Conservation (phyloP, 2,329 filamentous ascomycete species). For the Trematosphaeria pertusa region DNA sequence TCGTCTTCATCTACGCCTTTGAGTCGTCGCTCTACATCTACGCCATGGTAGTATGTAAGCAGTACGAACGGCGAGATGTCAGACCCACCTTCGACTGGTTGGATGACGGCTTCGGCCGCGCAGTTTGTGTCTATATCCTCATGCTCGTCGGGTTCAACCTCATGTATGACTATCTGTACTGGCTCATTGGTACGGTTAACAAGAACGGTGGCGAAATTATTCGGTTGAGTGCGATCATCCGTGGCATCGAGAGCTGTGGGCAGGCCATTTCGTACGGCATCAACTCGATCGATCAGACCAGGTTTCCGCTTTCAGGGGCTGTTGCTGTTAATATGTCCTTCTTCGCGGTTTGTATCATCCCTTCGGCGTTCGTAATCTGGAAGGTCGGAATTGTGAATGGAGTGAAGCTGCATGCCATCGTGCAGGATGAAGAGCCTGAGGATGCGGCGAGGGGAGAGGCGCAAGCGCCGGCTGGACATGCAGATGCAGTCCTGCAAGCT, state of each 20-base stretch:
- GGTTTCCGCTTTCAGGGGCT: too few species aligned
- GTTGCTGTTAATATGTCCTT: constrained; percentile 4
- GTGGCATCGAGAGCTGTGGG: constrained; percentile 54
- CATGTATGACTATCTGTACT: constrained; percentile 57
- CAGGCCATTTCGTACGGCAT: too few species aligned
- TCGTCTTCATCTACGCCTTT: constrained; percentile 50
- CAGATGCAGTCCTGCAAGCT: background rate
- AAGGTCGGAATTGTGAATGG: constrained; percentile 2
- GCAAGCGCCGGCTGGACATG: background rate
- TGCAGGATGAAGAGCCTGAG: constrained; percentile 4
- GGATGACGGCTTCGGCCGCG: constrained; percentile 51
- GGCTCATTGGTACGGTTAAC: constrained; percentile 56
- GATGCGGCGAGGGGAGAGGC: constrained; percentile 1
- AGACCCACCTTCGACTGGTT: constrained; percentile 55
- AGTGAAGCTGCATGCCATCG: constrained; percentile 4
- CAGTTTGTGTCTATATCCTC: constrained; percentile 54
- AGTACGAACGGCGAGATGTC: constrained; percentile 55
- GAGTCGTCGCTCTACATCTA: constrained; percentile 58
- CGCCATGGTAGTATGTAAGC: constrained; percentile 55
- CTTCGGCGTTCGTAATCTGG: constrained; percentile 2
- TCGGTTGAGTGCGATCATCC: constrained; percentile 53
- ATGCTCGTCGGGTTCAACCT: constrained; percentile 50
- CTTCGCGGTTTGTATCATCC: constrained; percentile 3
- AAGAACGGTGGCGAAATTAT: constrained; percentile 55
- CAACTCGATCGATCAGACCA: too few species aligned